Conservation (phyloP, 2,329 filamentous ascomycete species). For the Lachnellula suecica region DNA sequence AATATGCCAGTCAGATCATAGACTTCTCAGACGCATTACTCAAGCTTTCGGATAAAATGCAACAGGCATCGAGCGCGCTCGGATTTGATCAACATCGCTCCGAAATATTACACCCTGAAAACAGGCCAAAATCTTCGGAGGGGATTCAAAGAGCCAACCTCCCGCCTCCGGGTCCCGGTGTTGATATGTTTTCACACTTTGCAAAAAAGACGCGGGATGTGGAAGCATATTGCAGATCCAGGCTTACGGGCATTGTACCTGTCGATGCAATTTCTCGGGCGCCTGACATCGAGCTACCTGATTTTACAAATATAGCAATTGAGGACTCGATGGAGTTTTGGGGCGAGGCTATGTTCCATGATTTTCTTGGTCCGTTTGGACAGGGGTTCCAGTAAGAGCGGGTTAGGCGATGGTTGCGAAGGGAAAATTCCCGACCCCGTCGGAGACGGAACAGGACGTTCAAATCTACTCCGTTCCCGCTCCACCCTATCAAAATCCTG, state of each 20-base stretch:
- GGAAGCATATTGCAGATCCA: slow-evolving; percentile 9
- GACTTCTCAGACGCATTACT: slow-evolving; percentile 33
- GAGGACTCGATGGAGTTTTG: slow-evolving; percentile 9
- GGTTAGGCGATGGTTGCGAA: not conserved
- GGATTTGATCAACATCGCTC: too few species aligned
- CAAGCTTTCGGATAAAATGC: slow-evolving; percentile 30
- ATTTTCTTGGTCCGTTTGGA: slow-evolving; percentile 7
- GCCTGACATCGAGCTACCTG: not conserved
- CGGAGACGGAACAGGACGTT: not conserved
- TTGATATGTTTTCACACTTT: slow-evolving; percentile 10
- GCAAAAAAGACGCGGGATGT: slow-evolving; percentile 7
- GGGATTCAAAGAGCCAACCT: too few species aligned
- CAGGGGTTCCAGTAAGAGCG: not conserved
- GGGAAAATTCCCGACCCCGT: too few species aligned
- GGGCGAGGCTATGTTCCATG: slow-evolving; percentile 16
- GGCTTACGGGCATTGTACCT: not conserved
- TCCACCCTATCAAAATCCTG: not conserved
- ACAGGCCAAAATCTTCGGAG: too few species aligned
- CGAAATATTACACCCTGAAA: too few species aligned
- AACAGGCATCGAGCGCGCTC: slow-evolving; percentile 9
- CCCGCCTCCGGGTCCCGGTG: too few species aligned
- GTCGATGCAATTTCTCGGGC: not conserved
- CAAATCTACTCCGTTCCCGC: not conserved
- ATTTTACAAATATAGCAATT: not conserved
- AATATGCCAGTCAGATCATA: slow-evolving; percentile 34